A percentile compares a stretch with the other conserved stretches of the same genome.
These are phyloP conservation scores for Ophiostoma australiae DNA, from an alignment of 2,329 filamentous ascomycete species.

Conservation along the genomic window DNA sequence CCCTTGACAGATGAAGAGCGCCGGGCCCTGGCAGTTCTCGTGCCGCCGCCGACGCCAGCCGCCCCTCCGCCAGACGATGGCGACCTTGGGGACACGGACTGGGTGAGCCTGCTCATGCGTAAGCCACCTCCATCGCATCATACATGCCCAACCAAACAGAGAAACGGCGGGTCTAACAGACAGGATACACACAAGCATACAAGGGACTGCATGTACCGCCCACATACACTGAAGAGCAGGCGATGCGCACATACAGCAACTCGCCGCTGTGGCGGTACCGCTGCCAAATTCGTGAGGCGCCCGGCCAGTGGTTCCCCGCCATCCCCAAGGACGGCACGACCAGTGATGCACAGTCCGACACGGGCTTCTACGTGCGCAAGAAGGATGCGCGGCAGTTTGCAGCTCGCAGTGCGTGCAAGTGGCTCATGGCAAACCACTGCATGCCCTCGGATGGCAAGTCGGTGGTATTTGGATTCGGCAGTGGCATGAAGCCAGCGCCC, in stretches of 20 bases:
- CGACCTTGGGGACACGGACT: constrained; percentile 33
- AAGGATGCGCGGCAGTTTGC: constrained; percentile 53
- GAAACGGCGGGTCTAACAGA: background rate
- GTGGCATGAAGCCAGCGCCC: background rate
- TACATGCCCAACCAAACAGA: background rate
- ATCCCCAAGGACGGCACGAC: constrained; percentile 11
- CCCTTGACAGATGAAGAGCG: constrained; percentile 39
- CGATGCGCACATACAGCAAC: constrained; percentile 9
- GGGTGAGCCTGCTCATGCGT: constrained; percentile 40
- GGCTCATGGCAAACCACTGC: constrained; percentile 34
- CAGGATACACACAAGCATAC: constrained; percentile 34
- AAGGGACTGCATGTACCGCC: constrained; percentile 23
- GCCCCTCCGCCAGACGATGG: background rate
- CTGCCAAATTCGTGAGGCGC: constrained; percentile 31
- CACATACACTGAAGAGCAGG: constrained; percentile 29
- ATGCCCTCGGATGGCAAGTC: constrained; percentile 31
- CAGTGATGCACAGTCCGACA: constrained; percentile 33
- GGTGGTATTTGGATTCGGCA: constrained; percentile 23
- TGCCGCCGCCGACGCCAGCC: background rate
- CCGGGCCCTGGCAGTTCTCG: constrained; percentile 26
- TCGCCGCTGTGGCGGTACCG: constrained; percentile 30
- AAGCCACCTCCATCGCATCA: constrained; percentile 25
- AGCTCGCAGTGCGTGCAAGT: constrained; percentile 44
- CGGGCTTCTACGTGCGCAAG: constrained; percentile 40
- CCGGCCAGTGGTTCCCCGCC: constrained; percentile 30